Evolutionary conservation across 768 basidiomycete genomes (phyloP), one percentile per base, ranked within the genome.

Genomic region (Boletus subcaerulescens): DNA sequence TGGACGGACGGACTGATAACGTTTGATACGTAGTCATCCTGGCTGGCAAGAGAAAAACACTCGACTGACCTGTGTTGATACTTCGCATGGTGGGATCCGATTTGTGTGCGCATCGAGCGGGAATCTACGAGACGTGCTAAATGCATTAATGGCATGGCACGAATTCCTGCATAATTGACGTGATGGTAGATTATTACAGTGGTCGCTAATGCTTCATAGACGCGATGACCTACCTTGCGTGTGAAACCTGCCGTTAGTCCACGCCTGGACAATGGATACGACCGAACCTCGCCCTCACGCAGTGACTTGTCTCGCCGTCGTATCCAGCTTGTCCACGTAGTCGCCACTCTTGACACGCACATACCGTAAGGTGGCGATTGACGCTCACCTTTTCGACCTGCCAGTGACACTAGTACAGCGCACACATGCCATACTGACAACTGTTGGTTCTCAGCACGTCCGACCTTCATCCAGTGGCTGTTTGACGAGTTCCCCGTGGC

Each of bases 71-170:
- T 24, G 32, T 13, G 32, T 11, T 33, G 11, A 33, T 33, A 66
- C 55, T 44, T 24, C 11, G 32, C 11, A 33, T 33, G 10, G 32
- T 33, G 13, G 32, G 33, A 18, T 50, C 45, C 13, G 31, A 24
- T 24, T 51, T 33, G 46, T 48, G 41, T 42, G 32, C 2, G 33
- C 32, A 58, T 52, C 56, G 46, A 39, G 50, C 60, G 56, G 63
- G 17, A 54, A 64, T 62, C 60, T 64, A 65, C 60, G 63, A 46
- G 41, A 43, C 41, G 36, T 22, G 26, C 48, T 33, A 11, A 83
- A 10, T 83, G 84, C 29, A 79, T 35, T 35, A 35, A 53, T 56
- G 47, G 35, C 55, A 51, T 82, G 35, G 83, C 76, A 42, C 77
- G 68, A 50, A 80, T 69, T 73, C 24, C 43, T 55, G 53, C 45